phyloP scores from a whole-genome alignment of 2,329 filamentous ascomycete species.

The Claviceps paspali region DNA sequence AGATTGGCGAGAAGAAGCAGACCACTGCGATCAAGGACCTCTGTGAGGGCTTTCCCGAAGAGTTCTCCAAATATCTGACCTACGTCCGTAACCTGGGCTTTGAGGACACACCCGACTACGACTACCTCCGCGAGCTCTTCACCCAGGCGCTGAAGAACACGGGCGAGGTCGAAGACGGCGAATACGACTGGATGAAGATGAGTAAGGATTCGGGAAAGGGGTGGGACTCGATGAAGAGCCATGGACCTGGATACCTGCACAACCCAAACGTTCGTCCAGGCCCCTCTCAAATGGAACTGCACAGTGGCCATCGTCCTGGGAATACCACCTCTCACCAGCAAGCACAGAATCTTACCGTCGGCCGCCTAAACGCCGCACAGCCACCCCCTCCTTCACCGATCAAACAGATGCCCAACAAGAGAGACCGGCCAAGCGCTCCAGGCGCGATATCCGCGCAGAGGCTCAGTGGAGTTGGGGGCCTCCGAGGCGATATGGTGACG shows the following conservation, averaged over 20 bases:
- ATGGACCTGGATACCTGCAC: slow-evolving; percentile 46
- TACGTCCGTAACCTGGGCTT: slow-evolving; percentile 97
- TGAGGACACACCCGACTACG: slow-evolving; percentile 96
- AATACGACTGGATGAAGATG: slow-evolving; percentile 99
- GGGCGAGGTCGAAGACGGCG: slow-evolving; percentile 89
- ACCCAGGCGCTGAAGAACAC: slow-evolving; percentile 90
- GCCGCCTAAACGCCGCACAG: slow-evolving; percentile 89
- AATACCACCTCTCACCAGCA: slow-evolving; percentile 49
- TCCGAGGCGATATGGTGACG: slow-evolving; percentile 57
- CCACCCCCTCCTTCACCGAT: slow-evolving; percentile 76
- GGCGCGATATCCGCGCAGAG: slow-evolving; percentile 61
- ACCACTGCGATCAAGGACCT: slow-evolving; percentile 94
- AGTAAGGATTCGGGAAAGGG: slow-evolving; percentile 72
- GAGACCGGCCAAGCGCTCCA: slow-evolving; percentile 61
- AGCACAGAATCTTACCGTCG: slow-evolving; percentile 53
- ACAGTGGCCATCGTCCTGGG: slow-evolving; percentile 54
- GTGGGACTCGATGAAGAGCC: slow-evolving; percentile 63
- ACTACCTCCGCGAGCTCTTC: slow-evolving; percentile 91
- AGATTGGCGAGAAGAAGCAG: slow-evolving; percentile 99
- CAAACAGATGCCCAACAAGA: slow-evolving; percentile 64
- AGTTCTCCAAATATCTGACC: slow-evolving; percentile 94
- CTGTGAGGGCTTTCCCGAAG: slow-evolving; percentile 88
- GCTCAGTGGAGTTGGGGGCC: slow-evolving; percentile 57
- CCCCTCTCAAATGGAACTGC: slow-evolving; percentile 70
- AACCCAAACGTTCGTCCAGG: slow-evolving; percentile 66